phyloP scores from a whole-genome alignment of 2,329 filamentous ascomycete species.

The Fusarium succisae region DNA sequence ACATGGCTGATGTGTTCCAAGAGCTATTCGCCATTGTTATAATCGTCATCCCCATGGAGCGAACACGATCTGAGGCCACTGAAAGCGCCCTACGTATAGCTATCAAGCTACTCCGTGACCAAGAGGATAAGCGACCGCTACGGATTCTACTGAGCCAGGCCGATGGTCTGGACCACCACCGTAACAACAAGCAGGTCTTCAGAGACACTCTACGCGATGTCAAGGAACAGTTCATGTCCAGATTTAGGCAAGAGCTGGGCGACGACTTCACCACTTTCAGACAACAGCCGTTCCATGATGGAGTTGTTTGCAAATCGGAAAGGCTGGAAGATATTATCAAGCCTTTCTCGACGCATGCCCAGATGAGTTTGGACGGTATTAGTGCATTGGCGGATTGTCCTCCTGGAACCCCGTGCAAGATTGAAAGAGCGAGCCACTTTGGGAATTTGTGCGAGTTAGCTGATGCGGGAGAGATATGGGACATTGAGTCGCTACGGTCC shows the following conservation, averaged over 20 bases:
- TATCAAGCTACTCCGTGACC: not conserved
- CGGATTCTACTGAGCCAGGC: not conserved
- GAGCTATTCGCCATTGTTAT: not conserved
- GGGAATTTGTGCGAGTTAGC: not conserved
- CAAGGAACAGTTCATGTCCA: not conserved
- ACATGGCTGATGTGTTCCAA: slow-evolving; percentile 1
- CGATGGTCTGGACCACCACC: not conserved
- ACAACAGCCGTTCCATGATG: not conserved
- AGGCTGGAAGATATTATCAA: slow-evolving; percentile 1
- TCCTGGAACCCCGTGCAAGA: not conserved
- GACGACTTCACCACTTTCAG: not conserved
- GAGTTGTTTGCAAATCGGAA: not conserved
- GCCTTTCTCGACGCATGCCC: not conserved
- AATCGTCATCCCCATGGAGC: not conserved
- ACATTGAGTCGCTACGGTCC: slow-evolving; percentile 1
- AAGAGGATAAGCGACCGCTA: not conserved
- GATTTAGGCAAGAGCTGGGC: not conserved
- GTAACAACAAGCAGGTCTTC: not conserved
- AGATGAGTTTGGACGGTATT: not conserved
- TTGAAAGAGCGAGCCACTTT: not conserved
- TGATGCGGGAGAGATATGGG: slow-evolving; percentile 7
- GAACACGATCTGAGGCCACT: not conserved
- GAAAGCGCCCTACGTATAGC: not conserved
- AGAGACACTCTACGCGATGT: not conserved
- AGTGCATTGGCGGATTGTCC: not conserved